Base-by-base conservation (phyloP, 768 basidiomycete species). In the Naganishia antarctica region DNA sequence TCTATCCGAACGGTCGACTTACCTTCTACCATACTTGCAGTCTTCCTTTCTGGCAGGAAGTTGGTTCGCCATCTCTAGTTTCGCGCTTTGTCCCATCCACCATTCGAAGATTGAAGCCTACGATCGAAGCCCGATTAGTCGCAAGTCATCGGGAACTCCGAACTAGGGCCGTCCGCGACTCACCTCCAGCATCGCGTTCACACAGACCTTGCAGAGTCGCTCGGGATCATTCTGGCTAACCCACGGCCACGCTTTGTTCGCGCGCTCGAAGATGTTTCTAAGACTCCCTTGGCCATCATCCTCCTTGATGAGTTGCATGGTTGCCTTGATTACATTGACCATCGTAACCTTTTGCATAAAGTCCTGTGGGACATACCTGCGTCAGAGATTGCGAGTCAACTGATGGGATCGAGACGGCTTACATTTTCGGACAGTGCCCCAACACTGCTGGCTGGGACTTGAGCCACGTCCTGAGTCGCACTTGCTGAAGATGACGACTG, bases 81-180 rank as follows among this genome's bases (percentile, higher is more conserved):
- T 66, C 7, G 29, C 25, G 18, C 31, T 28, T 29, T 66, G 49
- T 43, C 60, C 34, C 65, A 66, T 66, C 65, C 65, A 66, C 65
- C 65, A 66, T 45, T 66, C 65, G 43, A 51, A 61, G 8, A 66
- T 41, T 13, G 60, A 60, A 11, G 65, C 64, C 64, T 65, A 28
- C 23, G 18, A 23, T 43, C 32, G 28, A 37, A 18, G 3, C 34
- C 34, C 15, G 34, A 2, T 40, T 31, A 48, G 16, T 13, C 8
- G 9, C 21, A 8, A 45, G 44, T 29, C 26, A 16, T 37, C 57
- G 40, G 7, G 49, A 6, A 29, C 46, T 43, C 18, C 37, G 4
- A 43, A 1, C 4, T 18, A 49, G 25, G 60, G 18, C 4, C 5
- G 18, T 26, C 16, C 21, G 12, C 25, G 25, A 61, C 64, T 60